A percentile compares a stretch with the other conserved stretches of the same genome.
Conservation (phyloP, 2,329 filamentous ascomycete genomes). For the Talaromyces sp. region DNA sequence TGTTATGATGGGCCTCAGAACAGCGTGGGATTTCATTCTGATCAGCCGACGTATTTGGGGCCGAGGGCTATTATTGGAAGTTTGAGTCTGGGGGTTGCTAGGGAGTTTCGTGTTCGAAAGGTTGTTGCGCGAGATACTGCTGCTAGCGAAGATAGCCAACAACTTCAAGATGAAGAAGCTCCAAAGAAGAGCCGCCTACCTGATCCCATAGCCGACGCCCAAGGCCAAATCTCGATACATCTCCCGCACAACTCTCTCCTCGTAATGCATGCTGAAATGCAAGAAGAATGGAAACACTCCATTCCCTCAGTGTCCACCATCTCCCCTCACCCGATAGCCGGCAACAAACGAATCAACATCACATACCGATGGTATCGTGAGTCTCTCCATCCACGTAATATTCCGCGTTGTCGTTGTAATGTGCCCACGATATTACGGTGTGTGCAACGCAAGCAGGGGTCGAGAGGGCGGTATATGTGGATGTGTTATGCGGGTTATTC, state of each 20-base stretch:
- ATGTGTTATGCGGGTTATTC: conserved; percentile 72
- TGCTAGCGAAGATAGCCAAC: not conserved
- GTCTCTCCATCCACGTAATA: conserved; percentile 71
- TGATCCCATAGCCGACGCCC: conserved; percentile 52
- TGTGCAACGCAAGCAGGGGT: conserved; percentile 74
- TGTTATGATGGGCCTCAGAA: conserved; percentile 81
- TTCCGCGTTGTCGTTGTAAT: conserved; percentile 72
- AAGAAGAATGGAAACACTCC: conserved; percentile 93
- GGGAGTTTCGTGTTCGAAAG: conserved; percentile 83
- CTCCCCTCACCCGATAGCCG: conserved; percentile 78
- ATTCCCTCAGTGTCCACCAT: conserved; percentile 73
- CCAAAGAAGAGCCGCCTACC: conserved; percentile 18
- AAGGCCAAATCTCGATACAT: conserved; percentile 88
- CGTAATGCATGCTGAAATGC: conserved; percentile 97
- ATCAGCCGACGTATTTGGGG: conserved; percentile 89
- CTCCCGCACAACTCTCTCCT: conserved; percentile 91
- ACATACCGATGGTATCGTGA: conserved; percentile 86
- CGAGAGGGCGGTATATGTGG: conserved; percentile 81
- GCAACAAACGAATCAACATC: conserved; percentile 81
- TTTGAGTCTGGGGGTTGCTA: conserved; percentile 82
- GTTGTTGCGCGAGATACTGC: conserved; percentile 61
- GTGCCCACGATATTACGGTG: conserved; percentile 69
- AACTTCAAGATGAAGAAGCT: not conserved
- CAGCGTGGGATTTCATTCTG: conserved; percentile 86
- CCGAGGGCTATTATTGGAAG: conserved; percentile 86